A percentile compares a stretch with the other conserved stretches of the same genome.
Conservation (phyloP, 192 early-diverging fungal species). For the Chytriomyces sp. region DNA sequence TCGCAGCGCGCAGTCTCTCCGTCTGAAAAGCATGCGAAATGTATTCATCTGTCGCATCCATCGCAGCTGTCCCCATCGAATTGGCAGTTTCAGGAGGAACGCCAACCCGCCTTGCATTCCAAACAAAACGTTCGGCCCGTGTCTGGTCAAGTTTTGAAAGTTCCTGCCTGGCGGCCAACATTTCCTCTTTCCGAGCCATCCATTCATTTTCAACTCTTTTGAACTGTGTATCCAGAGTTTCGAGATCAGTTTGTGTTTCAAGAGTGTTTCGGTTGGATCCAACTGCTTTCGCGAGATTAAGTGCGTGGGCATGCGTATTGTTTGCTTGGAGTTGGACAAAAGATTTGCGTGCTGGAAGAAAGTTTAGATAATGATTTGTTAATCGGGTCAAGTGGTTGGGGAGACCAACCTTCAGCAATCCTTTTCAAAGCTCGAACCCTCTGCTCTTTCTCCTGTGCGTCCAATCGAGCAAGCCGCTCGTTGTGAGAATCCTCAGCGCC, state of each 20-base stretch:
- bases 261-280: conserved; percentile 36
- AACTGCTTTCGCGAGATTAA: conserved; percentile 29
- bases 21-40: conserved; percentile 6
- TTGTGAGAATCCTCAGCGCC: conserved; percentile 38
- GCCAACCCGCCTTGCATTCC: conserved; percentile 26
- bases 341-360: conserved; percentile 35
- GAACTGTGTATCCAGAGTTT: conserved; percentile 34
- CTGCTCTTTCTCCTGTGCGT: conserved; percentile 53
- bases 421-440: conserved; percentile 39
- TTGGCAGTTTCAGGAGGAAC: background rate
- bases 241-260: conserved; percentile 15
- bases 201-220: conserved; percentile 54
- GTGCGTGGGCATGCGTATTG: conserved; percentile 25
- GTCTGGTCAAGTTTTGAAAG: conserved; percentile 37
- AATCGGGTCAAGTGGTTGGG: background rate
- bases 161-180: conserved; percentile 42
- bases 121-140: conserved; percentile 29
- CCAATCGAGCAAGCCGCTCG: conserved; percentile 33
- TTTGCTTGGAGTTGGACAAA: conserved; percentile 39
- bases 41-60: background rate
- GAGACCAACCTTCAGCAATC: conserved; percentile 50
- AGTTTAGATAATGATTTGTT: conserved; percentile 4
- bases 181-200: conserved; percentile 44
- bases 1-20: background rate
- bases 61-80: background rate